Evolutionary conservation across 1,284 basidiomycete genomes (phyloP).

Genomic region (Marasmius tenuissimus): DNA sequence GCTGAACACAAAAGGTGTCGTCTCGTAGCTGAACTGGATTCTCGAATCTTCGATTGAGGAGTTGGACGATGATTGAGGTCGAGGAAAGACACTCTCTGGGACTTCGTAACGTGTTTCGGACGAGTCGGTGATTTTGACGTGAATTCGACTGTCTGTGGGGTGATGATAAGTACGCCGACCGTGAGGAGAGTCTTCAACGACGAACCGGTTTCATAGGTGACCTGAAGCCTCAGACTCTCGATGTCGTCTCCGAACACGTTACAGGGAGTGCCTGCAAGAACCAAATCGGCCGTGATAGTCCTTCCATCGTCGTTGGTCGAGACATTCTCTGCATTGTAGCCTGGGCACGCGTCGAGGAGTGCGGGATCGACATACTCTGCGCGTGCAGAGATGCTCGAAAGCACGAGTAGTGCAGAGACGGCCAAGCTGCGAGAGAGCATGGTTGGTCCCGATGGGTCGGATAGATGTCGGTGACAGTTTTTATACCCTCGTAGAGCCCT

Average conservation of each 20-base stretch:
- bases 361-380: slow-evolving; percentile 27
- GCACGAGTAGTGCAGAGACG: neutral
- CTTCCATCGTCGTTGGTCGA: slow-evolving; percentile 35
- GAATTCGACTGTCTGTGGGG: slow-evolving; percentile 55
- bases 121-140: slow-evolving; percentile 72
- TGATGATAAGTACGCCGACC: neutral
- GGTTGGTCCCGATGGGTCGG: neutral
- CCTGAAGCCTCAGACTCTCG: slow-evolving; percentile 46
- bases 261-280: slow-evolving; percentile 55
- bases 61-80: slow-evolving; percentile 39
- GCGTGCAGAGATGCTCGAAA: neutral
- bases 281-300: slow-evolving; percentile 52
- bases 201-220: slow-evolving; percentile 60
- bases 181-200: slow-evolving; percentile 1
- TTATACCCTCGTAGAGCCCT: too few species aligned
- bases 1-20: slow-evolving; percentile 71
- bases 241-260: slow-evolving; percentile 67
- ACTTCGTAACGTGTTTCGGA: slow-evolving; percentile 63
- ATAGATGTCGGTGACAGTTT: too few species aligned
- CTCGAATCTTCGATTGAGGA: slow-evolving; percentile 31
- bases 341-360: slow-evolving; percentile 50
- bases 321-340: slow-evolving; percentile 41
- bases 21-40: slow-evolving; percentile 67
- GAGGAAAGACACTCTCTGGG: slow-evolving; percentile 63
- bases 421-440: neutral